Percentiles rank a stretch among this genome's conserved stretches.
These are phyloP conservation scores for Turnera subulata DNA, from an alignment of 345 rosid species.

Conservation along the genomic window DNA sequence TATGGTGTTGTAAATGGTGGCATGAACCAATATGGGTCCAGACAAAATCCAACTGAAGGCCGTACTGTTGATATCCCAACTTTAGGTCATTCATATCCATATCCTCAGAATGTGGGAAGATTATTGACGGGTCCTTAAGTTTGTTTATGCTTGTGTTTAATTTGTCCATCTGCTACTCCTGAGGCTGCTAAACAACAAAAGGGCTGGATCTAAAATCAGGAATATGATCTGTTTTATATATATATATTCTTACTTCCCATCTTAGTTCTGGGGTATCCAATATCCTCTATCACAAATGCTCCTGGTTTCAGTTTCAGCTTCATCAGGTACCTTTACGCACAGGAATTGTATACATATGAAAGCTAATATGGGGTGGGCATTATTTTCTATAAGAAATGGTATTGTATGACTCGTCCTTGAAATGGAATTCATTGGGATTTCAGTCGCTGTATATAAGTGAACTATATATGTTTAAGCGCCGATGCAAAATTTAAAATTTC, in stretches of 20 bases:
- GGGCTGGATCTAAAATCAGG: constrained; percentile 18
- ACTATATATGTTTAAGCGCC: no score
- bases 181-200: constrained; percentile 15
- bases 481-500: no score
- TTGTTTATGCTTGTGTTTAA: constrained; percentile 9
- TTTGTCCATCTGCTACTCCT: constrained; percentile 6
- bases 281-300: no score
- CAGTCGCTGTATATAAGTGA: no score
- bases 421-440: constrained; percentile 29
- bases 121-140: constrained; percentile 67
- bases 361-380: constrained; percentile 20
- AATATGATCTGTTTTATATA: constrained; percentile 14
- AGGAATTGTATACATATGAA: constrained; percentile 33
- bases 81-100: constrained; percentile 55
- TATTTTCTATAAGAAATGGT: constrained; percentile 17
- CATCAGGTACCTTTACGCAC: no score
- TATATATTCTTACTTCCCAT: neutral
- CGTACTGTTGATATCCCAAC: constrained; percentile 45
- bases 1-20: constrained; percentile 56
- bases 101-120: constrained; percentile 72
- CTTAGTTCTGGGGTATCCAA: no score
- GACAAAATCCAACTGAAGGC: constrained; percentile 49
- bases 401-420: constrained; percentile 29
- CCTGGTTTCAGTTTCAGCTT: no score
- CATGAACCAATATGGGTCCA: constrained; percentile 43